Base-by-base conservation (phyloP, 768 basidiomycete species). In the Boletellus ananiceps region DNA sequence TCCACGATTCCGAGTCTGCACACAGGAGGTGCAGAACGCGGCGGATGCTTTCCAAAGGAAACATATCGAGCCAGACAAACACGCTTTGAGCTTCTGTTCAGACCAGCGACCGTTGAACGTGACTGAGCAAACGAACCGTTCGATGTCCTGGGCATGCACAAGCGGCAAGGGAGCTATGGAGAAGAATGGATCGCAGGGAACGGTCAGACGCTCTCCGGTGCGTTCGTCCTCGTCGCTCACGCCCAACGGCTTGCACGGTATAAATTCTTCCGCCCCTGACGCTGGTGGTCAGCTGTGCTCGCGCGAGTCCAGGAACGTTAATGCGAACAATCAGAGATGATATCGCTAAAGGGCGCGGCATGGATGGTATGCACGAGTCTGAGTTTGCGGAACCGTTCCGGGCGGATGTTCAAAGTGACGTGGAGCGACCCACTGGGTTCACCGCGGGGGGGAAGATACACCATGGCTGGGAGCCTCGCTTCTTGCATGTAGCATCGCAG, bases 21-120 rank as follows among this genome's bases (percentile, higher is more conserved):
- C 63, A 68, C 19, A 66, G 44, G 21, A 71, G 50, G 40, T 67
- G 68, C 47, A 76, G 53, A 21, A 72, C 50, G 25, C 71, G 68
- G 57, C 78, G 75, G 13, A 71, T 69, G 8, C 77, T 82, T 57
- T 73, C 71, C 19, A 84, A 60, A 4, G 81, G 79, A 40, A 79
- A 70, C 48, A 71, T 71, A 23, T 72, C 71, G 14, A 82, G 55
- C 81, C 81, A 83, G 21, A 68, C 62, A 19, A 67, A 61, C 35
- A 81, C 61, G 27, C 81, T 82, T 44, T 21, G 18, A 8, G 42
- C 14, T 18, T 35, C 31, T 2, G 25, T 54, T 33, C 58, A 44
- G 49, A 36, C n/a, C 19, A 37, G 15, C 8, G 34, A 16, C 38
- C 7, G 5, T 21, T 42, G 18, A 29, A 43, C 27, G 52, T 1